phyloP scores from a whole-genome alignment of 768 basidiomycete species.

The Lactarius evosmus region DNA sequence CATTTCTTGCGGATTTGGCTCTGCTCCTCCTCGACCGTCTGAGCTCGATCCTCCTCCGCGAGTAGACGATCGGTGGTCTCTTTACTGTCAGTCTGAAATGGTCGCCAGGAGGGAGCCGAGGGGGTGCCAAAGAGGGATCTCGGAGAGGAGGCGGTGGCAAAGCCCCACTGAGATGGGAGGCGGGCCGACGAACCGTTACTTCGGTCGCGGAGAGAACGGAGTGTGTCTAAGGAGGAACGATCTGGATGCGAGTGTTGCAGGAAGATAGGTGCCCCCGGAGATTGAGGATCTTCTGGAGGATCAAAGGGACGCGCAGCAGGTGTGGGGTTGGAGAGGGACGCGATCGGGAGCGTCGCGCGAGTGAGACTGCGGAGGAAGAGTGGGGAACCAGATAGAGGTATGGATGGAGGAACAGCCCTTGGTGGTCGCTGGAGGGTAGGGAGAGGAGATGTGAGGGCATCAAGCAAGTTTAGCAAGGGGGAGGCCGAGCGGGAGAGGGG shows the following conservation, averaged over 20 bases:
- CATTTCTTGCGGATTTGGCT: slow-evolving; percentile 55
- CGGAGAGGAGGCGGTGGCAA: slow-evolving; percentile 3
- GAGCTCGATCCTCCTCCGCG: slow-evolving; percentile 51
- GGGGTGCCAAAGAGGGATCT: slow-evolving; percentile 12
- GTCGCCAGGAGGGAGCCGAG: slow-evolving; percentile 40
- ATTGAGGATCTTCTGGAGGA: slow-evolving; percentile 31
- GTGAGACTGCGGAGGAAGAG: slow-evolving; percentile 54
- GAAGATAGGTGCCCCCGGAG: slow-evolving; percentile 37
- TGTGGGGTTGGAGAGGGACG: slow-evolving; percentile 47
- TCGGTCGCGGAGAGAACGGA: slow-evolving; percentile 47
- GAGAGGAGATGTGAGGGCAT: slow-evolving; percentile 37
- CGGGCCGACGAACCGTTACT: slow-evolving; percentile 27
- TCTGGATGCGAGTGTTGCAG: slow-evolving; percentile 39
- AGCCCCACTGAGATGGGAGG: slow-evolving; percentile 24
- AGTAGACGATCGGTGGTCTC: slow-evolving; percentile 45
- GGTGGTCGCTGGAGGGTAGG: slow-evolving; percentile 31
- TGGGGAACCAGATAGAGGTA: slow-evolving; percentile 45
- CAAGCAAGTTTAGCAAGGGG: slow-evolving; percentile 35
- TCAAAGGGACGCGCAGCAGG: slow-evolving; percentile 26
- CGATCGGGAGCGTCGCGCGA: slow-evolving; percentile 60
- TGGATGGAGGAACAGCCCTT: slow-evolving; percentile 36
- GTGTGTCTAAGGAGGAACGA: slow-evolving; percentile 54
- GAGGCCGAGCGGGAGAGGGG: slow-evolving; percentile 25
- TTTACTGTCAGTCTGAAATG: slow-evolving; percentile 51
- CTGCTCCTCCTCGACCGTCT: slow-evolving; percentile 47